These are phyloP conservation scores for Lactarius sanguifluus DNA, from an alignment of 768 basidiomycete species.

Conservation along the genomic window DNA sequence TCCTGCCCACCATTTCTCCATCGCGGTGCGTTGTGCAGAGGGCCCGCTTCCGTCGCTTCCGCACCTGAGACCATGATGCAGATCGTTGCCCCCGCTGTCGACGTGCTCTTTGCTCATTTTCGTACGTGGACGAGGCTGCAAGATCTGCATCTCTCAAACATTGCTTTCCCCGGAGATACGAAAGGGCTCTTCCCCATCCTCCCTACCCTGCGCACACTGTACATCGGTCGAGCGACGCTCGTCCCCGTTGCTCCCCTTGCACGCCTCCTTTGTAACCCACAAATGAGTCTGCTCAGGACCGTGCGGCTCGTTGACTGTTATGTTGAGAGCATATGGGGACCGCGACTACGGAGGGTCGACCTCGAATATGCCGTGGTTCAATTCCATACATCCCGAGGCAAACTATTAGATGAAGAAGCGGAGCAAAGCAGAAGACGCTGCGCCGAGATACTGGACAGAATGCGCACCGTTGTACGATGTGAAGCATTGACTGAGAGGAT, in stretches of 20 bases:
- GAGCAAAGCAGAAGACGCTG: slow-evolving; percentile 17
- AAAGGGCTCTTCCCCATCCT: slow-evolving; percentile 38
- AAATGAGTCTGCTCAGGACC: slow-evolving; percentile 33
- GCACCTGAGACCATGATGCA: slow-evolving; percentile 27
- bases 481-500: slow-evolving; percentile 53
- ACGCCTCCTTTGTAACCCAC: slow-evolving; percentile 35
- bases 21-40: slow-evolving; percentile 46
- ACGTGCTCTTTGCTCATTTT: slow-evolving; percentile 43
- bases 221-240: slow-evolving; percentile 52
- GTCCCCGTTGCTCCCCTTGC: slow-evolving; percentile 44
- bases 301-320: slow-evolving; percentile 56
- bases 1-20: slow-evolving; percentile 61
- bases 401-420: slow-evolving; percentile 3
- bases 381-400: slow-evolving; percentile 13
- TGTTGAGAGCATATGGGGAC: slow-evolving; percentile 58
- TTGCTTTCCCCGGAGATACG: slow-evolving; percentile 40
- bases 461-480: slow-evolving; percentile 47
- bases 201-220: slow-evolving; percentile 43
- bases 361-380: slow-evolving; percentile 41
- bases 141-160: slow-evolving; percentile 49
- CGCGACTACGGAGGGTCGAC: slow-evolving; percentile 49
- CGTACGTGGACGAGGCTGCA: slow-evolving; percentile 45
- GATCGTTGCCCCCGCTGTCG: slow-evolving; percentile 46
- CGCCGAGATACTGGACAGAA: slow-evolving; percentile 34
- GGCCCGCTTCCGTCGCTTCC: background rate